phyloP scores from a whole-genome alignment of 257 asterid species.

The Eucommia ulmoides region DNA sequence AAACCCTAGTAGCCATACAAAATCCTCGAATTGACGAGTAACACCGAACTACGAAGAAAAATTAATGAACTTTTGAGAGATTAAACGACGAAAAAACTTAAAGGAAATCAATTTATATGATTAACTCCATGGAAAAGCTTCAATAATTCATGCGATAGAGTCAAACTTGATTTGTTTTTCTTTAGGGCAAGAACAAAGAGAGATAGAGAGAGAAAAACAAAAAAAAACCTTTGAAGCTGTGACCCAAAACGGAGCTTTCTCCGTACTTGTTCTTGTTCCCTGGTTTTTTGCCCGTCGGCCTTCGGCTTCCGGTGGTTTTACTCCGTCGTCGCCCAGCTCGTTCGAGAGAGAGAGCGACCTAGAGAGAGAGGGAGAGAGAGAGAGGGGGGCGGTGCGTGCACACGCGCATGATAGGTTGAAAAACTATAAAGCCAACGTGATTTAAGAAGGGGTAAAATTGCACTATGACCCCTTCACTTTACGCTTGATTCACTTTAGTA shows the following conservation, averaged over 20 bases:
- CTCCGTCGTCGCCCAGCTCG: not conserved
- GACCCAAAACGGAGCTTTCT: not conserved
- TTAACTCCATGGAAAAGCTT: too few relatives aligned
- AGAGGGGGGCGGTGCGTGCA: not conserved
- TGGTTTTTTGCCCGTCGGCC: not conserved
- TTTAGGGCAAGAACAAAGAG: too few relatives aligned
- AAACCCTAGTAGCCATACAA: not conserved
- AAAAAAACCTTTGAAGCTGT: not conserved
- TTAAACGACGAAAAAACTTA: too few relatives aligned
- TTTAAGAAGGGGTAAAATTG: too few relatives aligned
- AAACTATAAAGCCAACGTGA: too few relatives aligned
- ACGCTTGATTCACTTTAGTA: too few relatives aligned
- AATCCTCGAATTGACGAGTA: not conserved
- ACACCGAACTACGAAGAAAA: not conserved
- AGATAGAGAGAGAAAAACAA: not conserved
- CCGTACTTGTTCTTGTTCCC: not conserved
- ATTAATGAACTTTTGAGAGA: not conserved
- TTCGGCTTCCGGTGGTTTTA: not conserved
- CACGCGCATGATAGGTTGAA: too few relatives aligned
- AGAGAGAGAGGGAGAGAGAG: not conserved
- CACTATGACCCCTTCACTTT: too few relatives aligned
- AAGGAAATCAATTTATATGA: too few relatives aligned
- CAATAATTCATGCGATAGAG: too few relatives aligned
- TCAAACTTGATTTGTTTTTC: too few relatives aligned
- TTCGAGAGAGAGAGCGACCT: not conserved